A percentile compares a stretch with the other conserved stretches of the same genome.
These are phyloP conservation scores for Aspergillus uvarum DNA, from an alignment of 2,329 filamentous ascomycete species.

Conservation along the genomic window DNA sequence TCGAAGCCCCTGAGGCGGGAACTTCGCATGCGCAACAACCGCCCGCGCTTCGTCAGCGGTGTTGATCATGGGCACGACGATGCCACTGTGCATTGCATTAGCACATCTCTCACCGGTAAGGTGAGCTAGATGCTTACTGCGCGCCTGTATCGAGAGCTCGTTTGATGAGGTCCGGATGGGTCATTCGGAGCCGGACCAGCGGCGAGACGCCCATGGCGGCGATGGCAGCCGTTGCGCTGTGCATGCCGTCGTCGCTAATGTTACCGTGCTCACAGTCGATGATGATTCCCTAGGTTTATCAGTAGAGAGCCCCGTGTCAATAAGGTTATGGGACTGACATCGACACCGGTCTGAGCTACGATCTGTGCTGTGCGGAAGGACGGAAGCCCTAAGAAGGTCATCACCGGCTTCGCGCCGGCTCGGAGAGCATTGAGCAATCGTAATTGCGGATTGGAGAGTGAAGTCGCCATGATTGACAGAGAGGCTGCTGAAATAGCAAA, in stretches of 20 bases:
- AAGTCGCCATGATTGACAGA: conserved; percentile 5
- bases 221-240: conserved; percentile 28
- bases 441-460: conserved; percentile 15
- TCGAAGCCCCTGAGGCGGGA: no score
- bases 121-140: conserved; percentile 12
- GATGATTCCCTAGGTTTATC: conserved; percentile 16
- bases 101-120: background rate
- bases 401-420: conserved; percentile 17
- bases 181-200: conserved; percentile 23
- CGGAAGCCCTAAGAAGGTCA: conserved; percentile 23
- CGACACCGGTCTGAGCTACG: conserved; percentile 22
- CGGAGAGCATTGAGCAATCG: conserved; percentile 19
- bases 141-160: conserved; percentile 28
- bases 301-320: background rate
- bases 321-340: conserved; percentile 10
- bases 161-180: conserved; percentile 26
- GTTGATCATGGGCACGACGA: conserved; percentile 46
- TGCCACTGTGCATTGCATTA: conserved; percentile 32
- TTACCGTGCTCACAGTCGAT: conserved; percentile 31
- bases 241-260: conserved; percentile 31
- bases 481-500: background rate
- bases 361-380: conserved; percentile 23
- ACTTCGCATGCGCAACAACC: no score
- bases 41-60: no score
- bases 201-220: conserved; percentile 27